Conservation (phyloP, 345 rosid genomes). For the Lepidium africanum region DNA sequence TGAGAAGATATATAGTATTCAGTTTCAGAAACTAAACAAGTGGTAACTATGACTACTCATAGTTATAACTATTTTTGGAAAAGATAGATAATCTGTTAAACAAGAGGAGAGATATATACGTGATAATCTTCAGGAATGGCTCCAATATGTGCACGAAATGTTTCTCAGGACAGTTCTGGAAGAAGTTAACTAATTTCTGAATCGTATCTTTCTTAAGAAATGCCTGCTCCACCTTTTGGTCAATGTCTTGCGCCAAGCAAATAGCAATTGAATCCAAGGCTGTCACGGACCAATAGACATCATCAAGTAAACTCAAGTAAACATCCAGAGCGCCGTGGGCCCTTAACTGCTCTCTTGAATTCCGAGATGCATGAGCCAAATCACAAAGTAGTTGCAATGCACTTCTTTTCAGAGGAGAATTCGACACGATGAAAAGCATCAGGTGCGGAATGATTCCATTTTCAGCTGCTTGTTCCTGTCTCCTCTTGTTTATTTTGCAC, state of each 20-base stretch:
- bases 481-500: conserved; percentile 98
- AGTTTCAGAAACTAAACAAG: background rate
- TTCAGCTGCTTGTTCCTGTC: conserved; percentile 99
- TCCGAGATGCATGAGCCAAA: conserved; percentile 99
- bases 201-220: conserved; percentile 87
- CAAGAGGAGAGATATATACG: conserved; percentile 39
- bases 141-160: conserved; percentile 94
- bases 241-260: conserved; percentile 97
- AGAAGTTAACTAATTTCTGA: conserved; percentile 80
- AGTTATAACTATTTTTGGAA: background rate
- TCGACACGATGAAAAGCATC: conserved; percentile 74
- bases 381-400: conserved; percentile 94
- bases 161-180: conserved; percentile 90
- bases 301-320: conserved; percentile 84
- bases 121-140: conserved; percentile 93
- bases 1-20: background rate
- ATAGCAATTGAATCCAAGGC: conserved; percentile 96
- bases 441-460: conserved; percentile 97
- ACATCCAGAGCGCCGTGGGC: conserved; percentile 96
- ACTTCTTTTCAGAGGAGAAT: conserved; percentile 65
- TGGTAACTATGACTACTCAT: background rate
- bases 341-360: conserved; percentile 94
- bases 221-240: conserved; percentile 91
- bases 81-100: background rate
- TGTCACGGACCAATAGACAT: conserved; percentile 78